These are phyloP conservation scores for Didymella segeticola DNA, from an alignment of 2,329 filamentous ascomycete genomes.

Conservation along the genomic window DNA sequence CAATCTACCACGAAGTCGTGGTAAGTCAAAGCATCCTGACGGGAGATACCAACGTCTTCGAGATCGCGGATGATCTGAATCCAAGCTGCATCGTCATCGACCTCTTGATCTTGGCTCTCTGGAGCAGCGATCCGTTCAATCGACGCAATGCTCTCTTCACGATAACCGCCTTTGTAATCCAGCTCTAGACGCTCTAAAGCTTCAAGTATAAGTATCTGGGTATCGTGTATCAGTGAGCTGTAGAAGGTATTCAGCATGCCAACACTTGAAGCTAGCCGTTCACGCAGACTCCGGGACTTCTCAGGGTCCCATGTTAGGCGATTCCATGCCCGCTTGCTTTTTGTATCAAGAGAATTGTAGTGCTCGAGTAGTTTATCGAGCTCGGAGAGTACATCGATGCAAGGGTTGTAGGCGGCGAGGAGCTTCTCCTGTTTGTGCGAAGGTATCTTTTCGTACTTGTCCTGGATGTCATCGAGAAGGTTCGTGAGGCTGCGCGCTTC, in stretches of 20 bases:
- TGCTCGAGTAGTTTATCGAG: slow-evolving; percentile 34
- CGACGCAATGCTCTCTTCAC: slow-evolving; percentile 38
- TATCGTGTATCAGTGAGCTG: slow-evolving; percentile 35
- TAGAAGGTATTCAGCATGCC: slow-evolving; percentile 39
- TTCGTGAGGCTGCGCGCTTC: slow-evolving; percentile 38
- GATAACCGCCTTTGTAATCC: slow-evolving; percentile 39
- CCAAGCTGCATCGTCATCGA: slow-evolving; percentile 39
- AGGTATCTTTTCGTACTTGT: slow-evolving; percentile 37
- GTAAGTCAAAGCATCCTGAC: slow-evolving; percentile 31
- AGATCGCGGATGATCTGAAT: slow-evolving; percentile 41
- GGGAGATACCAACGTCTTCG: slow-evolving; percentile 39
- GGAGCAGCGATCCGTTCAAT: slow-evolving; percentile 31
- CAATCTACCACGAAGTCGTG: slow-evolving; percentile 40
- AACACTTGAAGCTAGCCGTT: slow-evolving; percentile 33
- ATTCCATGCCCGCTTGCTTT: slow-evolving; percentile 40
- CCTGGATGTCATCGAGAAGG: slow-evolving; percentile 36
- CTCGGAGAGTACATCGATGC: slow-evolving; percentile 36
- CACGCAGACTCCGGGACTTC: slow-evolving; percentile 27
- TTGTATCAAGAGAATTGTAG: slow-evolving; percentile 40
- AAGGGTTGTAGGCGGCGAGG: slow-evolving; percentile 30
- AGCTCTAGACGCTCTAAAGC: slow-evolving; percentile 38
- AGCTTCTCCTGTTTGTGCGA: slow-evolving; percentile 28
- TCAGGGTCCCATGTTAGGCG: slow-evolving; percentile 40
- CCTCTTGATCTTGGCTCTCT: slow-evolving; percentile 16
- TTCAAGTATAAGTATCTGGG: slow-evolving; percentile 38